These are phyloP conservation scores for Coemansia asiatica DNA, from an alignment of 192 early-diverging fungal genomes.

Conservation along the genomic window DNA sequence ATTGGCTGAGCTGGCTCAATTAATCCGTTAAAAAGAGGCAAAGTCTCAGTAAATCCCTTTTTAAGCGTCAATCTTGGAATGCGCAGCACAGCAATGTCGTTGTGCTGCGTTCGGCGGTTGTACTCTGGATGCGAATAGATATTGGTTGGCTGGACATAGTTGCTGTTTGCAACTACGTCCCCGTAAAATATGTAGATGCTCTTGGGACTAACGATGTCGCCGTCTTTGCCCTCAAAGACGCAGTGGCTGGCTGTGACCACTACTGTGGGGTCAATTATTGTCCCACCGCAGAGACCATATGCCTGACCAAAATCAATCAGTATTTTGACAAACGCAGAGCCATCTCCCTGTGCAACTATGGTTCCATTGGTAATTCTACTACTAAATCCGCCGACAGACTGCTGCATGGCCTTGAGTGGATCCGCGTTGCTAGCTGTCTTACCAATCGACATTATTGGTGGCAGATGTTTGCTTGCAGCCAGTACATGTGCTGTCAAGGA, in stretches of 20 bases:
- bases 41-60: constrained; percentile 16
- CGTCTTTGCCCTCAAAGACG: constrained; percentile 1
- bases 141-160: constrained; percentile 20
- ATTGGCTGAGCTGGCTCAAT: constrained; percentile 23
- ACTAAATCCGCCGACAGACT: not conserved
- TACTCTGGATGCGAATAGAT: constrained; percentile 33
- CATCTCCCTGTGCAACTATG: constrained; percentile 19
- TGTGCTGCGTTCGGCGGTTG: constrained; percentile 7
- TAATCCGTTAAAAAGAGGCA: constrained; percentile 19
- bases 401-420: not conserved
- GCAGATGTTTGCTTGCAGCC: not conserved
- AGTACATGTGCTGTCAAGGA: not conserved
- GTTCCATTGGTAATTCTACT: constrained; percentile 52
- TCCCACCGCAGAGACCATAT: constrained; percentile 35
- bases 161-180: constrained; percentile 9
- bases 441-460: not conserved
- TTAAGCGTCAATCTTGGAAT: constrained; percentile 15
- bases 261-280: constrained; percentile 35
- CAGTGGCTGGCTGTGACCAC: constrained; percentile 44
- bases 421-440: not conserved
- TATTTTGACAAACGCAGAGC: constrained; percentile 30
- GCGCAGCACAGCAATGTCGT: constrained; percentile 46
- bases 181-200: constrained; percentile 30
- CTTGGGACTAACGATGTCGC: not conserved
- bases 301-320: constrained; percentile 2